phyloP scores from a whole-genome alignment of 23 red algal species.

The Rhodosorus marinus region DNA sequence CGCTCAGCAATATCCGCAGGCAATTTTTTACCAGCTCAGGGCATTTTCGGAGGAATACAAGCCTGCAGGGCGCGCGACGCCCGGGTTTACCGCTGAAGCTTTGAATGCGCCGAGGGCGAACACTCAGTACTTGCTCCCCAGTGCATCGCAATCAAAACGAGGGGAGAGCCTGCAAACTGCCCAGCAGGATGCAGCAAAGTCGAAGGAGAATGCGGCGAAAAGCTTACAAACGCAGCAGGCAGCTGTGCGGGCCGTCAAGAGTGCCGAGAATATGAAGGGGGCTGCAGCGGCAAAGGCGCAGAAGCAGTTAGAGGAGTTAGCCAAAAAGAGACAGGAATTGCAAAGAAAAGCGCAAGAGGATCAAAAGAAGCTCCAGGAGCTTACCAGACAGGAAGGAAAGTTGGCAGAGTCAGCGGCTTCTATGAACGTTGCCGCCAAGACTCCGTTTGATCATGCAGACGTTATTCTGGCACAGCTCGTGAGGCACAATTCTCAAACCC shows the following conservation, averaged over 20 bases:
- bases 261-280: not conserved
- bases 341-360: slow-evolving; percentile 6
- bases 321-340: slow-evolving; percentile 4
- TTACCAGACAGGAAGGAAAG: not conserved
- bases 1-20: slow-evolving; percentile 72
- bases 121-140: slow-evolving; percentile 17
- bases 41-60: slow-evolving; percentile 73
- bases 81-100: slow-evolving; percentile 22
- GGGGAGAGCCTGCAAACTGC: not conserved
- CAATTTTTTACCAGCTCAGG: slow-evolving; percentile 62
- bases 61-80: slow-evolving; percentile 28
- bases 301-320: not conserved
- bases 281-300: slow-evolving; percentile 6
- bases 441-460: slow-evolving; percentile 25
- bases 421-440: not conserved
- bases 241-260: not conserved
- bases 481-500: slow-evolving; percentile 19
- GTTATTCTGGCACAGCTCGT: slow-evolving; percentile 54
- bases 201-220: not conserved
- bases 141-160: not conserved
- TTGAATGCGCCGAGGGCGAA: slow-evolving; percentile 27
- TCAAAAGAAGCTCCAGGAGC: not conserved
- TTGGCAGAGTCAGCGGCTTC: not conserved
- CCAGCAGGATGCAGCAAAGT: not conserved
- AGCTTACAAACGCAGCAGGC: not conserved